Evolutionary conservation across 2,329 filamentous ascomycete species (phyloP), one percentile per base, ranked within the genome.

Genomic region (Nigrospora oryzae): DNA sequence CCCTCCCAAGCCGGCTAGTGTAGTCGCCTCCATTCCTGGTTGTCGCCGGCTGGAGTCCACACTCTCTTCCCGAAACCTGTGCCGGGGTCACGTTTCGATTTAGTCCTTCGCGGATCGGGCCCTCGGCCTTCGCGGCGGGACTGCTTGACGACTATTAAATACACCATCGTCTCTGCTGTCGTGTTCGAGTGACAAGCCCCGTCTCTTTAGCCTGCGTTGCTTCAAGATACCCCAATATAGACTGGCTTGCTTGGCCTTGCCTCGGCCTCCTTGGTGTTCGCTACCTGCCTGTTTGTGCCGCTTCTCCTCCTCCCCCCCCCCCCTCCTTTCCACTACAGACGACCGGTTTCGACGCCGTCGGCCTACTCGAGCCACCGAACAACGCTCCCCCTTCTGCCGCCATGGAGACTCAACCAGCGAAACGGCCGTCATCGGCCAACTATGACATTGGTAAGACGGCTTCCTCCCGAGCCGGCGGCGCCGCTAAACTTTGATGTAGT

Each of bases 401-500:
- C 28, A 59, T 59, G 57, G 53, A 56, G 44, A 51, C 45, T 13
- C 49, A 44, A 17, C 49, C 53, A 37, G 47, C 53, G 8, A 46
- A 53, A 36, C 42, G 42, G 37, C 28, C 49, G 31, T 32, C 42
- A 16, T 40, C 51, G 13, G 36, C 50, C 15, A 56, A 63, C 51
- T 72, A 71, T 64, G 69, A 72, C 49, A 69, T 73, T 49, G 69
- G 69, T 72, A 61, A 46, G 58, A n/a, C 31, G 43, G 31, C 8
- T 4, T 40, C 16, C 31, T 32, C 37, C 12, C 34, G 5, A 33
- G 34, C 11, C 15, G 31, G 23, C 12, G 10, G n/a, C 37, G 51
- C 47, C 50, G 17, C 16, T 15, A 40, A 53, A 60, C 43, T 64
- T 16, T 10, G 4, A 38, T 14, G 77, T 42, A 79, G 89, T 95